These are phyloP conservation scores for Solanum chacoense DNA, from an alignment of 305 asterid species.

Conservation along the genomic window DNA sequence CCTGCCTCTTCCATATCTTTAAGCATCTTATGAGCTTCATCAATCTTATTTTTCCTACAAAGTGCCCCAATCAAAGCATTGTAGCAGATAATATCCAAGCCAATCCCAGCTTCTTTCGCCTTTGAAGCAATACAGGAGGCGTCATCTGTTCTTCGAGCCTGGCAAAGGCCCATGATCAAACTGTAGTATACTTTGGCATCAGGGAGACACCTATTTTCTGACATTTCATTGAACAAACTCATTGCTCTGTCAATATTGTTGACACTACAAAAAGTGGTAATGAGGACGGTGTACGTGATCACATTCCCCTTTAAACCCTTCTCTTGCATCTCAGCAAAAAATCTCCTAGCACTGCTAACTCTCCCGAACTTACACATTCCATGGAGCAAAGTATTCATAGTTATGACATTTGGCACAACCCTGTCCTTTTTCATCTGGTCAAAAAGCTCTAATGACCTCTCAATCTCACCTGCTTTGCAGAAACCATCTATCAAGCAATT, in stretches of 20 bases:
- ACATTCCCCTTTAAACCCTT: conserved; percentile 53
- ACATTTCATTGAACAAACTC: conserved; percentile 57
- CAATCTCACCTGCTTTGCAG: conserved; percentile 69
- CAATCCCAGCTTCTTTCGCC: conserved; percentile 62
- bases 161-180: conserved; percentile 63
- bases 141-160: conserved; percentile 63
- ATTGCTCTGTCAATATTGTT: conserved; percentile 67
- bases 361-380: conserved; percentile 69
- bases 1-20: conserved; percentile 46
- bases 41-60: conserved; percentile 55
- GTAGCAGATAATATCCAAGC: conserved; percentile 47
- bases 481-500: conserved; percentile 73
- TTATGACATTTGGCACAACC: conserved; percentile 31
- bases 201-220: conserved; percentile 34
- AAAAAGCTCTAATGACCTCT: conserved; percentile 44
- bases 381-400: conserved; percentile 48
- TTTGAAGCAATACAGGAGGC: conserved; percentile 36
- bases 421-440: conserved; percentile 46
- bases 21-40: conserved; percentile 43
- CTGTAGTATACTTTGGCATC: conserved; percentile 61
- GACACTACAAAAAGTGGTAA: conserved; percentile 60
- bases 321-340: conserved; percentile 34
- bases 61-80: conserved; percentile 67
- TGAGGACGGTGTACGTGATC: conserved; percentile 51
- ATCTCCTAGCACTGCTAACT: conserved; percentile 45